Evolutionary conservation across 2,329 filamentous ascomycete species (phyloP), one percentile per base, ranked within the genome.

Genomic region (Calcarisporium arbuscula): DNA sequence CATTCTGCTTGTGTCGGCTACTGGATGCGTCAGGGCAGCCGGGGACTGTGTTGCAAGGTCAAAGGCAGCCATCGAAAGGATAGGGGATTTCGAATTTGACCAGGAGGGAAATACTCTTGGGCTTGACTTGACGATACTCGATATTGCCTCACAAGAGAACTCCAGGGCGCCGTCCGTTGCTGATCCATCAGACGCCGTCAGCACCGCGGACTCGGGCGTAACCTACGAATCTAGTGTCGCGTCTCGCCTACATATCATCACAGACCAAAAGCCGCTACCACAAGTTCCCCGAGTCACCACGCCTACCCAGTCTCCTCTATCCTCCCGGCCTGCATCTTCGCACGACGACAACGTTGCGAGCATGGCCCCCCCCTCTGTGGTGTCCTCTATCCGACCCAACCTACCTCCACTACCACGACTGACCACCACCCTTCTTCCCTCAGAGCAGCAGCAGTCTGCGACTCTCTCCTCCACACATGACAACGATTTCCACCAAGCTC

Each of bases 1-100:
- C 44, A 72, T 80, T 19, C 70, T 95, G 26, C 74, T 92, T 20
- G 70, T 74, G 41, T 85, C 87, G 15, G 88, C 88, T 8, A 95
- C 88, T 6, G 80, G 77, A 40, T 95, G 89, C 53, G 89, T 98
- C 18, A 82, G 87, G 47, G 84, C 86, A 16, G 88, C 89, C 28
- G 90, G 90, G 26, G 88, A 95, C 48, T 95, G 90, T 57, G 84
- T 95, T 15, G 81, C 84, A 6, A 90, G 89, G 61, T 83, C 89
- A 9, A 87, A 87, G 50, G 72, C 77, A 54, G 79, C 94, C 28
- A 82, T 98, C 38, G 88, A 95, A 60, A 75, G 83, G 41, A 87
- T 92, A 43, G 88, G 89, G 15, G 89, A 95, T 57, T 94, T 95
- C 45, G 88, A 95, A 57, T 78, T 89, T 46, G 86, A 94, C 54